Evolutionary conservation across 2,329 filamentous ascomycete genomes (phyloP).

Genomic region (Cytospora mali): DNA sequence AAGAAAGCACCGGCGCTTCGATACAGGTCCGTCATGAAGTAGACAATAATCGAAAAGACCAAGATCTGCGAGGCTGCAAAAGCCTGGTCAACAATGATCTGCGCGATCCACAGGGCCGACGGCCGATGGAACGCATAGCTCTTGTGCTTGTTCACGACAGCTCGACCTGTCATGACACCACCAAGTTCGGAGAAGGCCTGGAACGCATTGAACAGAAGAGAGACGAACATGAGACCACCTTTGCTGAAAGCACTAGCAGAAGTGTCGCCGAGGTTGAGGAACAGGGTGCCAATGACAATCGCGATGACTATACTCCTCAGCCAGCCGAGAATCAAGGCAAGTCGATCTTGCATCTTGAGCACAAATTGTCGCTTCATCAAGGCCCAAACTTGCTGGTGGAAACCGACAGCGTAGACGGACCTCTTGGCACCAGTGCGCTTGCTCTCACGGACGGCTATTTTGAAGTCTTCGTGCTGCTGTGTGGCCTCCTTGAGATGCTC

Average conservation of each 20-base stretch:
- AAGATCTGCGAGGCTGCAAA: conserved; percentile 73
- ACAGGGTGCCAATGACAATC: conserved; percentile 79
- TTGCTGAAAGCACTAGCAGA: conserved; percentile 76
- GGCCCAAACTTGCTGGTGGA: conserved; percentile 80
- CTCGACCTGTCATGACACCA: conserved; percentile 72
- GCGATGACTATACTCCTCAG: conserved; percentile 68
- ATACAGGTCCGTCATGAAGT: conserved; percentile 74
- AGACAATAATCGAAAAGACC: conserved; percentile 74
- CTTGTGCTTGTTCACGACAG: conserved; percentile 82
- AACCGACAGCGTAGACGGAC: conserved; percentile 82
- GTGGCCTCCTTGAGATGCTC: conserved; percentile 64
- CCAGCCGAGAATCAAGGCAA: conserved; percentile 76
- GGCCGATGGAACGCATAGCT: conserved; percentile 83
- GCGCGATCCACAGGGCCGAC: conserved; percentile 79
- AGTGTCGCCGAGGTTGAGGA: conserved; percentile 67
- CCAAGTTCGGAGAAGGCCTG: conserved; percentile 80
- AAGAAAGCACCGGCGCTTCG: conserved; percentile 78
- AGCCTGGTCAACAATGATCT: conserved; percentile 76
- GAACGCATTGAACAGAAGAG: conserved; percentile 85
- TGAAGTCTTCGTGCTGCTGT: conserved; percentile 74
- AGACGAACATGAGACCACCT: conserved; percentile 79
- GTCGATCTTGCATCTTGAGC: conserved; percentile 84
- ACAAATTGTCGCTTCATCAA: conserved; percentile 82
- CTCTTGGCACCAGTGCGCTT: conserved; percentile 75
- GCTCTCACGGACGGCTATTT: conserved; percentile 72